Evolutionary conservation across 352 stramenopile species (phyloP).

Genomic region (Pythium monospermum): DNA sequence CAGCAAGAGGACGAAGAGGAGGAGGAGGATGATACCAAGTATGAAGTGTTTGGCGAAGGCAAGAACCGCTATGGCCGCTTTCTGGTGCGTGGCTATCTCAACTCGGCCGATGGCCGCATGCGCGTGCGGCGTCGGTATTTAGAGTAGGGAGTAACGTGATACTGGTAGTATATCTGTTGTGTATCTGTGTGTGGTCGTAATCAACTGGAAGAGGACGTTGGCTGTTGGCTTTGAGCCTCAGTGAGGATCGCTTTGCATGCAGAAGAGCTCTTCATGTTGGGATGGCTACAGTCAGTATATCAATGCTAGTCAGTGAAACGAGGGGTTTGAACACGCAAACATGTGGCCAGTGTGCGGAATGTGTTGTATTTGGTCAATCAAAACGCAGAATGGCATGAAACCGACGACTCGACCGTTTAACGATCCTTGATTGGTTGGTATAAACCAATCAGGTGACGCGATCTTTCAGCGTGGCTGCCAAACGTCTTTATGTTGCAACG

Average conservation of each 20-base stretch:
- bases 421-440: slow-evolving; percentile 10
- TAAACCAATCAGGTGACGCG: slow-evolving; percentile 5
- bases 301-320: not conserved
- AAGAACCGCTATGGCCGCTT: slow-evolving; percentile 67
- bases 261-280: no score
- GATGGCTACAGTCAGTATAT: no score
- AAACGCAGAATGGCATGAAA: not conserved
- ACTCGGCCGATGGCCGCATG: slow-evolving; percentile 36
- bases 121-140: slow-evolving; percentile 56
- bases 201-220: no score
- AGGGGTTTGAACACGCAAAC: not conserved
- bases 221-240: no score
- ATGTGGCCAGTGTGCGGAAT: not conserved
- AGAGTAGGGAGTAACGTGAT: no score
- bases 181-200: no score
- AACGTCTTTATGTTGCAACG: slow-evolving; percentile 7
- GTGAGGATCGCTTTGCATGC: no score
- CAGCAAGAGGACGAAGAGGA: slow-evolving; percentile 23
- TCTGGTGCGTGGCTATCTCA: slow-evolving; percentile 61
- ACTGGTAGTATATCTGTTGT: no score
- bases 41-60: slow-evolving; percentile 60
- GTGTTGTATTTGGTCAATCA: slow-evolving; percentile 23
- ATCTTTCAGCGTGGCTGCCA: slow-evolving; percentile 5
- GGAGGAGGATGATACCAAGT: slow-evolving; percentile 26
- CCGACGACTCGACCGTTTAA: slow-evolving; percentile 19